Evolutionary conservation across 495 filamentous ascomycete species (phyloP).

Genomic region (Aspergillus egyptiacus): DNA sequence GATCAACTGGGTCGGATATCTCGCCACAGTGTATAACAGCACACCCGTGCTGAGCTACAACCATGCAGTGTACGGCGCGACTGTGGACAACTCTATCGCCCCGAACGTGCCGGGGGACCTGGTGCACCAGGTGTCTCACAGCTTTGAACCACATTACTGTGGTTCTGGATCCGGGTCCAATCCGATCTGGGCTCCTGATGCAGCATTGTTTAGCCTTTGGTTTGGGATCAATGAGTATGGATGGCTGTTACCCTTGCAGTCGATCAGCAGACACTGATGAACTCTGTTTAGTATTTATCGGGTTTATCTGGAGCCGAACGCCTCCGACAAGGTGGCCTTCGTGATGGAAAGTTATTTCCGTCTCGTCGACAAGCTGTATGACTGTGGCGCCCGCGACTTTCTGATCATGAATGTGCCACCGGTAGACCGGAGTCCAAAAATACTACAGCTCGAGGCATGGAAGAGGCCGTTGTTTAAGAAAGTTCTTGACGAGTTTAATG

Average conservation of each 20-base stretch:
- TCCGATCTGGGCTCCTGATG: slow-evolving; percentile 45
- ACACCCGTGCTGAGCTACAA: slow-evolving; percentile 59
- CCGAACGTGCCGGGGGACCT: not conserved
- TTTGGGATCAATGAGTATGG: slow-evolving; percentile 63
- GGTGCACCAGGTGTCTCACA: not conserved
- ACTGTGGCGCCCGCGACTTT: slow-evolving; percentile 58
- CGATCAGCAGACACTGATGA: not conserved
- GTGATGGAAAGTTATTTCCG: slow-evolving; percentile 7
- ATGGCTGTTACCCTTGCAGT: not conserved
- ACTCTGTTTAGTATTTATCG: not conserved
- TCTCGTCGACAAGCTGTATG: slow-evolving; percentile 37
- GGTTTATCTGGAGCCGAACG: not conserved
- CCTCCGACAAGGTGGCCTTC: not conserved
- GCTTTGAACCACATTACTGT: slow-evolving; percentile 3
- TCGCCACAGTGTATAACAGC: slow-evolving; percentile 57
- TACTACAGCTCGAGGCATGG: not conserved
- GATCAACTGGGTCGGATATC: slow-evolving; percentile 65
- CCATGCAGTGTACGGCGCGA: slow-evolving; percentile 64
- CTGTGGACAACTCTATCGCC: slow-evolving; percentile 56
- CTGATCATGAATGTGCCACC: slow-evolving; percentile 63
- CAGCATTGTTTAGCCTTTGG: slow-evolving; percentile 58
- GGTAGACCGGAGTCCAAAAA: slow-evolving; percentile 37
- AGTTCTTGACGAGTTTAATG: not conserved
- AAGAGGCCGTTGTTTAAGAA: not conserved
- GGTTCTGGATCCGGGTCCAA: not conserved